Base-by-base conservation (phyloP, 129 eudicot genomes). In the Centella asiatica region DNA sequence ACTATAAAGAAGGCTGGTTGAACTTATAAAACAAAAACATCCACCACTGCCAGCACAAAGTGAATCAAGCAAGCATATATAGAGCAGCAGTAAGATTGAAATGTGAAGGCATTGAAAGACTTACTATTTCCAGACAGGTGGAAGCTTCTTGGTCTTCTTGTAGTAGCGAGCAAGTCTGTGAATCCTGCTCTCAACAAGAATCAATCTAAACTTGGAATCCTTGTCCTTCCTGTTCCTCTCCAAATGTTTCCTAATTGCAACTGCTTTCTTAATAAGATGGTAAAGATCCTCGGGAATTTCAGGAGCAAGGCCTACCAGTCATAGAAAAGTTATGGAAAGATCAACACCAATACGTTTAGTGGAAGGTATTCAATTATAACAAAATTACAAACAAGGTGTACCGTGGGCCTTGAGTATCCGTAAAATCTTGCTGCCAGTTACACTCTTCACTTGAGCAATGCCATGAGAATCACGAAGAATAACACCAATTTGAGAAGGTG, bases 71-170 rank as follows among this genome's bases (percentile, higher is more conserved):
- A 10, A 36, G 3, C 47, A 1, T 1, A 44, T 44, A 44, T 44
- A 56, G 29, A 26, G 2, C n/a, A 1, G 34, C 2, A 56, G 33
- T 11, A 2, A n/a, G 18, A 22, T 2, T 56, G 42, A 10, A 31
- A n/a, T 17, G 11, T 27, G 26, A 44, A 62, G n/a, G 46, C 4
- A 28, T 14, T 18, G 27, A 11, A 10, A 20, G 33, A 66, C 77
- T 66, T 77, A 77, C 81, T 77, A 77, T 62, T 71, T 71, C 81
- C 81, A 77, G 74, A 66, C 74, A 17, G 81, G 81, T 31, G 81
- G 81, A 67, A 77, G 81, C 81, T 77, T 77, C 81, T 76, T 76
- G 29, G 81, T 76, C 76, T 76, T 76, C 56, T 76, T 76, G 70
- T 76, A 76, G 62, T 76, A 77, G 31, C 81, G 81, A 55, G 81